Base-by-base conservation (phyloP, 345 rosid species). In the Gossypium australe region DNA sequence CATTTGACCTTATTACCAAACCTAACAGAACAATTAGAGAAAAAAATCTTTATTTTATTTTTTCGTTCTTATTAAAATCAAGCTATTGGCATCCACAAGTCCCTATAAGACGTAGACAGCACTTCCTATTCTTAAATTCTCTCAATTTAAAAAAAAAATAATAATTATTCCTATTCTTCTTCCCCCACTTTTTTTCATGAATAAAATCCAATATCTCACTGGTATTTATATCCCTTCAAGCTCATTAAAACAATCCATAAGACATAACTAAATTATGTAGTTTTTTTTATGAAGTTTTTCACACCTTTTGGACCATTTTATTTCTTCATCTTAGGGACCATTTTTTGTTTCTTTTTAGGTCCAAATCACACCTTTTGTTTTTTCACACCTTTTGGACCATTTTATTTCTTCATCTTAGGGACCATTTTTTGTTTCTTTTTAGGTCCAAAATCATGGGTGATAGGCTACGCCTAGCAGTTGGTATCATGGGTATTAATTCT, bases 381-480 rank as follows among this genome's bases (percentile, higher is more conserved):
- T 51, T 16, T 13, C 56, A 10, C n/a, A 13, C 17, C 56, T 51
- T 34, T 34, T 34, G 77, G 75, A 52, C 73, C 76, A 56, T 62
- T 58, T 11, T 71, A 0, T 52, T 43, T 63, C 69, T 71, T 38
- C 48, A 41, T 61, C 67, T 77, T 18, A 41, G 51, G 64, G 63
- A 58, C 63, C 34, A 61, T 29, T 61, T 61, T 4, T 69, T 70
- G 70, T 34, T 34, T 34, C 41, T 34, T 34, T 44, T 2, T 6
- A 45, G 22, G 27, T 51, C 2, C 25, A 25, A 63, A 65, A 84
- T 75, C 57, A 86, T 89, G 87, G 88, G 82, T 73, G 84, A 84
- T 56, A 78, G 67, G 68, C 74, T 86, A 74, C 89, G 85, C 67
- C 80, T 89, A 11, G 87, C 86, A 17, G 68, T 84, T 60, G 94